Base-by-base conservation (phyloP, 2,329 filamentous ascomycete species). In the Pestalotiopsis sp. region DNA sequence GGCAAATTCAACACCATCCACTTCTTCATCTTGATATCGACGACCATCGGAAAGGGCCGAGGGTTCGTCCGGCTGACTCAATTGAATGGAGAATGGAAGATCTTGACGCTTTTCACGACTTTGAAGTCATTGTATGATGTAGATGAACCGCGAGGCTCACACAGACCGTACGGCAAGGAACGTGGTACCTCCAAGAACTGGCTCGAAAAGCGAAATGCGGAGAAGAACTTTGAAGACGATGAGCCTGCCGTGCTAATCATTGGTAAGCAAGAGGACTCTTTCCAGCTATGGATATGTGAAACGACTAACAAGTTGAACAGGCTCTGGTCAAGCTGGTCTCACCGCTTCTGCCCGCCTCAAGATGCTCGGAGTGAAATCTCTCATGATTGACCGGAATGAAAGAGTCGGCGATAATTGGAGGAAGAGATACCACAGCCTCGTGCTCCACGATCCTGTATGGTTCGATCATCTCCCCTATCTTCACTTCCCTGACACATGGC, bases 371-470 rank as follows among this genome's bases (percentile, higher is more conserved):
- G 79, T 91, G 2, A 79, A 85, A 13, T 78, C 86, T 0, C 79
- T 92, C 1, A 74, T 91, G n/a, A 81, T 92, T 23, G 90, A 92
- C 72, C 80, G 82, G 25, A 87, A 90, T 68, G 80, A 84, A 0
- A 81, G 84, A 2, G 80, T 92, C 0, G 90, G 90, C 14, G 89
- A 92, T 71, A 91, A 88, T 75, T 92, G 90, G 90, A 82, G 89
- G 17, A 82, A 83, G 52, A 79, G 90, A 60, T 92, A 92, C 72
- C 85, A 88, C 70, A 87, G 90, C 69, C 85, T 93, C 0, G 89
- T 92, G 1, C 85, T 91, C 0, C 91, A 93, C 72, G 91, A 92
- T 72, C 89, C 90, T 0, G 87, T 92, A 2, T 90, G 83, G 82
- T 87, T 84, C 68, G 85, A 87, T 67, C 86, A 89, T 73, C 80